Percentiles rank a stretch among this genome's conserved stretches.
These are phyloP conservation scores for Pseudocercospora fijiensis DNA, from an alignment of 2,329 filamentous ascomycete species.

Conservation along the genomic window DNA sequence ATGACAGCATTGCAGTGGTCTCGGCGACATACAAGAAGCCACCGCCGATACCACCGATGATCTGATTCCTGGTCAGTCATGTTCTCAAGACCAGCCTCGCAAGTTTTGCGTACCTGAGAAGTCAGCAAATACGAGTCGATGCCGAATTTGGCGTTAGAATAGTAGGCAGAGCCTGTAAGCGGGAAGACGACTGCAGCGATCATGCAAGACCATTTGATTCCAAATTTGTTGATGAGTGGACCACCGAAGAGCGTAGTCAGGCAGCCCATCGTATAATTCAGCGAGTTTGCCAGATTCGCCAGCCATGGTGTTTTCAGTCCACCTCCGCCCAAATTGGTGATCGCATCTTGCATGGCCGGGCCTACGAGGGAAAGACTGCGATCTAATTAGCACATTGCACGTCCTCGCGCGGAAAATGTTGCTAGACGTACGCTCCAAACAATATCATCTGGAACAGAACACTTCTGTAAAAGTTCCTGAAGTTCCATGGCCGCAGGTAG, in stretches of 20 bases:
- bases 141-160: conserved; percentile 36
- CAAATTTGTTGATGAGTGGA: conserved; percentile 43
- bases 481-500: conserved; percentile 12
- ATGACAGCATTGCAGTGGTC: conserved; percentile 42
- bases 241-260: conserved; percentile 36
- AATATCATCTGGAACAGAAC: conserved; percentile 31
- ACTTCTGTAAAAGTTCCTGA: conserved; percentile 23
- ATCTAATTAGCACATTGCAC: neutral
- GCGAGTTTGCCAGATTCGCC: conserved; percentile 27
- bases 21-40: conserved; percentile 39
- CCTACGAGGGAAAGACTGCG: conserved; percentile 22
- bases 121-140: conserved; percentile 38
- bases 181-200: conserved; percentile 41
- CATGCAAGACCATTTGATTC: conserved; percentile 42
- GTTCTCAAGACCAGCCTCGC: too few relatives aligned
- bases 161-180: conserved; percentile 40
- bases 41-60: conserved; percentile 25
- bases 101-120: too few relatives aligned
- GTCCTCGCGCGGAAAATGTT: neutral
- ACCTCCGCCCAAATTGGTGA: conserved; percentile 29
- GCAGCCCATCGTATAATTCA: conserved; percentile 28
- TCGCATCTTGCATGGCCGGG: conserved; percentile 30
- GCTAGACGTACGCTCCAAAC: conserved; percentile 21
- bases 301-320: conserved; percentile 27
- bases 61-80: too few relatives aligned